phyloP scores from a whole-genome alignment of 208 protist genomes.

The Naegleria gruberi region DNA sequence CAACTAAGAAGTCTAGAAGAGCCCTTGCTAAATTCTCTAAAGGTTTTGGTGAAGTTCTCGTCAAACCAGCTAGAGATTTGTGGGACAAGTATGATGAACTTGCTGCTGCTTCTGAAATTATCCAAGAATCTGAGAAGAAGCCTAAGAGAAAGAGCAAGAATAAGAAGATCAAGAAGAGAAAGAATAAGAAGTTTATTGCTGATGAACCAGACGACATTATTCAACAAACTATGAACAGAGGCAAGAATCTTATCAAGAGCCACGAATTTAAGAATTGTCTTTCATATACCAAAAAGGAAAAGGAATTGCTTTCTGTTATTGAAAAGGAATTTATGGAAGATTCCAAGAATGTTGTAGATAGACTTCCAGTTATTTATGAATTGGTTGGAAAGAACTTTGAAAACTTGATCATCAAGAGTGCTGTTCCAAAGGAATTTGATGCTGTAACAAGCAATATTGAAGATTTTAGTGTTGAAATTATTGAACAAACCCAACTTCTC shows the following conservation, averaged over 20 bases:
- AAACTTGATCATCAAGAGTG: background rate
- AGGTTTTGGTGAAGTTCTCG: background rate
- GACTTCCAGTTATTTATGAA: background rate
- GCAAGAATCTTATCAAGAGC: background rate
- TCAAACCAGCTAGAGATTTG: background rate
- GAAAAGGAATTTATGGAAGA: background rate
- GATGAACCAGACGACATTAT: background rate
- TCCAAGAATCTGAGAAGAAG: background rate
- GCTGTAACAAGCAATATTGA: background rate
- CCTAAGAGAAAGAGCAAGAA: background rate
- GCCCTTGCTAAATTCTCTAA: background rate
- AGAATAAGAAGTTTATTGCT: background rate
- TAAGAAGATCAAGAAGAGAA: conserved; percentile 10
- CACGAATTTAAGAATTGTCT: background rate
- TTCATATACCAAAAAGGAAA: background rate
- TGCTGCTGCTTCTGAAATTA: background rate
- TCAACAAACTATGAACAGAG: background rate
- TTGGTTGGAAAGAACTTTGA: background rate
- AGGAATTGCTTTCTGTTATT: background rate
- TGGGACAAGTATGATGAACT: conserved; percentile 19
- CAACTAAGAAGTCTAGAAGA: conserved; percentile 7
- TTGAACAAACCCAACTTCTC: background rate
- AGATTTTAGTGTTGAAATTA: background rate
- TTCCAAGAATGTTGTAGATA: background rate
- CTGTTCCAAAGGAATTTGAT: background rate